Base-by-base conservation (phyloP, 2,329 filamentous ascomycete genomes). In the Botrytis byssoidea region DNA sequence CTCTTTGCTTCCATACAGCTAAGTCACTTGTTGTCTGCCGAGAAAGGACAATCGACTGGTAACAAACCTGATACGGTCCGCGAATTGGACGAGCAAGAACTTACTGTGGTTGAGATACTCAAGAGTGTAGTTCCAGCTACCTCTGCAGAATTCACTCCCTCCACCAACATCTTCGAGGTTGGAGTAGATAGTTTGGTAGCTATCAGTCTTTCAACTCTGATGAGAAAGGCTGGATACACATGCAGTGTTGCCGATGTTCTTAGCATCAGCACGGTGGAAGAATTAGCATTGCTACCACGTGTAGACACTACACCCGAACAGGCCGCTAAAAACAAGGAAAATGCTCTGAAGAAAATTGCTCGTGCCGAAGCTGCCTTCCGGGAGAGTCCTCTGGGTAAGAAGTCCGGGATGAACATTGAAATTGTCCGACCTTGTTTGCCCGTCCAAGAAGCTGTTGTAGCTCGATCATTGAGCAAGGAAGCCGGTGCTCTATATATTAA, bases 381-480 rank as follows among this genome's bases (percentile, higher is more conserved):
- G 46, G 35, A 46, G 3, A 70, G 67, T 32, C 1, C 40, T 25
- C 10, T 59, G 20, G 48, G 67, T 4, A 70, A 59, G 32, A 40
- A 60, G 4, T 59, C 32, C 25, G 51, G 18, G 42, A 37, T 42
- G 7, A 25, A 55, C 20, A 20, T 70, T n/a, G 40, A 40, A 18
- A 46, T 12, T 12, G 37, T n/a, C 35, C n/a, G 51, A 14, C 82
- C 82, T 3, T 81, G 80, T 74, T 79, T 81, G 5, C 77, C 80
- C 12, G 74, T 82, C 9, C 83, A 85, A 67, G 81, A 82, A 74
- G 80, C 80, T 1, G 74, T 85, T 3, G 74, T 85, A 40, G 79
- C 82, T 2, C 74, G 84, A 14, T 79, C 82, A 3, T 74, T 78
- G 25, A 57, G 48, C 16, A 80, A 79, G n/a, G 65, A 78, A 3